Evolutionary conservation across 805 yeast genomes (phyloP).

Genomic region (Candida chauliodis): DNA sequence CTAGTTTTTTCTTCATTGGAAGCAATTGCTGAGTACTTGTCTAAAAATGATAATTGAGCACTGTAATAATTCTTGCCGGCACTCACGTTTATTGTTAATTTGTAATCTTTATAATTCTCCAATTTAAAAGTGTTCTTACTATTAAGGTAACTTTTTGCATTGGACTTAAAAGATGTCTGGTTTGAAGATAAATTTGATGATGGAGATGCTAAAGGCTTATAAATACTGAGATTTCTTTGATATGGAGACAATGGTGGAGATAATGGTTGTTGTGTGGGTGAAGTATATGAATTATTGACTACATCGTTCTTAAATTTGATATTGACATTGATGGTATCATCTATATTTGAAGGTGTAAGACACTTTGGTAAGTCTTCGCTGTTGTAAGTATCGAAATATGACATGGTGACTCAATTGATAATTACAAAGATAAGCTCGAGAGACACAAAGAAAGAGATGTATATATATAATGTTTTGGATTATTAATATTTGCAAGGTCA

Average conservation of each 20-base stretch:
- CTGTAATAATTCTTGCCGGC: slow-evolving; percentile 42
- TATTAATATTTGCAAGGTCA: slow-evolving; percentile 3
- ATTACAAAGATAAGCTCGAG: background rate
- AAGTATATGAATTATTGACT: background rate
- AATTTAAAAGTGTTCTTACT: slow-evolving; percentile 42
- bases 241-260: slow-evolving; percentile 47
- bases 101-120: slow-evolving; percentile 43
- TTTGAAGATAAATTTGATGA: background rate
- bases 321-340: background rate
- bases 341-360: slow-evolving; percentile 2
- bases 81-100: slow-evolving; percentile 48
- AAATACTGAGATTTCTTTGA: slow-evolving; percentile 16
- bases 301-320: background rate
- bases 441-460: background rate
- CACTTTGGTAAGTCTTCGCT: slow-evolving; percentile 4
- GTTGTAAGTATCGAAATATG: slow-evolving; percentile 8
- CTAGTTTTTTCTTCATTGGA: slow-evolving; percentile 5
- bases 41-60: slow-evolving; percentile 49
- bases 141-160: background rate
- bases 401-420: slow-evolving; percentile 3
- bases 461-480: background rate
- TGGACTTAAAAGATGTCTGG: background rate
- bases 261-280: slow-evolving; percentile 22
- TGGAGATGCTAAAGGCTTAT: slow-evolving; percentile 6
- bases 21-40: slow-evolving; percentile 43